Evolutionary conservation across 108 stramenopile species (phyloP).

Genomic region (Nitzschia sp.): DNA sequence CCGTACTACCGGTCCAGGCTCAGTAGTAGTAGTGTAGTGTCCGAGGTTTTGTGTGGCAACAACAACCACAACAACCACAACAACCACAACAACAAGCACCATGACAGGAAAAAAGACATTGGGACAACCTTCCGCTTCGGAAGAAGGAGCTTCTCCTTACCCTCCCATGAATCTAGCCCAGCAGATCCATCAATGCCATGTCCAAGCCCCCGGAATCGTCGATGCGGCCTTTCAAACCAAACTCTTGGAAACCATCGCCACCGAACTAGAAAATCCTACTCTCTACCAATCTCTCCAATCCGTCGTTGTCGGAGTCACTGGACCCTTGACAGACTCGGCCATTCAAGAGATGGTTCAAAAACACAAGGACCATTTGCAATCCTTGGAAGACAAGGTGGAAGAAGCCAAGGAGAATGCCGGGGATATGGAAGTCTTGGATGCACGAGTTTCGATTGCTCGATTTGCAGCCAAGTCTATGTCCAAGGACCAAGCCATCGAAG

Average conservation of each 20-base stretch:
- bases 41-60: no score
- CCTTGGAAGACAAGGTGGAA: conserved; percentile 53
- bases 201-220: conserved; percentile 35
- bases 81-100: background rate
- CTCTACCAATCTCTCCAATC: conserved; percentile 54
- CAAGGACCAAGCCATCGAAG: conserved; percentile 74
- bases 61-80: conserved; percentile 16
- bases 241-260: conserved; percentile 50
- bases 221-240: conserved; percentile 38
- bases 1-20: background rate
- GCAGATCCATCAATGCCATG: conserved; percentile 61
- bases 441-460: conserved; percentile 74
- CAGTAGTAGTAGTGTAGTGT: background rate
- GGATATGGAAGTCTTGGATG: conserved; percentile 98
- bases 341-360: conserved; percentile 45
- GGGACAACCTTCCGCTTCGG: conserved; percentile 64
- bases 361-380: conserved; percentile 43
- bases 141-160: conserved; percentile 66
- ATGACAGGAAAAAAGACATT: conserved; percentile 4
- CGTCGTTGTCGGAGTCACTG: conserved; percentile 15
- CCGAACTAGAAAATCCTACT: conserved; percentile 69
- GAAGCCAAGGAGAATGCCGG: conserved; percentile 90
- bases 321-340: conserved; percentile 37
- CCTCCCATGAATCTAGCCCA: conserved; percentile 77
- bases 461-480: conserved; percentile 84